Conservation (phyloP, 176 grass and related monocot genomes). For the Cenchrus purpureus region DNA sequence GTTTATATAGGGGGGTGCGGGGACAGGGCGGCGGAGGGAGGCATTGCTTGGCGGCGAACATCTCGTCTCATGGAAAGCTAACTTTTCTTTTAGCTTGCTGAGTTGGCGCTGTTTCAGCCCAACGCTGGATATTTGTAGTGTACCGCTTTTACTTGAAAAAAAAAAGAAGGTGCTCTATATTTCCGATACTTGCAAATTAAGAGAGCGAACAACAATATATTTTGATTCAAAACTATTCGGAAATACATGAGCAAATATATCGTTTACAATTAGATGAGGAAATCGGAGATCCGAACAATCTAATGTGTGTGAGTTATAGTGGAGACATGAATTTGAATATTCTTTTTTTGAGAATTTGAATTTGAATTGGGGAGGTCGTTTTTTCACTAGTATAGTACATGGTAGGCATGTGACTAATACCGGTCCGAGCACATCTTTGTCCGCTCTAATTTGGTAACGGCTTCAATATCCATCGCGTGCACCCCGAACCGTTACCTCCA, state of each 20-base stretch:
- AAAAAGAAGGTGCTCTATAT: neutral
- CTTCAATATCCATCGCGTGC: neutral
- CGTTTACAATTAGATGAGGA: neutral
- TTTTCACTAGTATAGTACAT: too few relatives aligned
- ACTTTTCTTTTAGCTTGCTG: conserved; percentile 22
- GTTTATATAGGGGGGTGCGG: conserved; percentile 46
- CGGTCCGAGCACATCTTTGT: neutral
- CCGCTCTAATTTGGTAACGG: neutral
- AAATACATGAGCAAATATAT: neutral
- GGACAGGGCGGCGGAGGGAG: neutral
- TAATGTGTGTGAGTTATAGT: neutral
- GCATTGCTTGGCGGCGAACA: conserved; percentile 40
- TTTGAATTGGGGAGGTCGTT: too few relatives aligned
- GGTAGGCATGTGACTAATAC: neutral
- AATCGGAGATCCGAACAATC: neutral
- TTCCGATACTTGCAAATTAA: neutral
- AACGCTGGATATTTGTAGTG: neutral
- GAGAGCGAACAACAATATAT: neutral
- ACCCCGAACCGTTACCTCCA: neutral
- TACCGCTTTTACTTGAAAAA: neutral
- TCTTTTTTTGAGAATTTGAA: too few relatives aligned
- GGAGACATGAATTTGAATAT: neutral
- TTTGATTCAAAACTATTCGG: neutral
- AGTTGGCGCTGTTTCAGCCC: conserved; percentile 26
- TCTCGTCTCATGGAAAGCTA: neutral